phyloP scores from a whole-genome alignment of 1,284 basidiomycete genomes.

The Trichosporon ovoides region DNA sequence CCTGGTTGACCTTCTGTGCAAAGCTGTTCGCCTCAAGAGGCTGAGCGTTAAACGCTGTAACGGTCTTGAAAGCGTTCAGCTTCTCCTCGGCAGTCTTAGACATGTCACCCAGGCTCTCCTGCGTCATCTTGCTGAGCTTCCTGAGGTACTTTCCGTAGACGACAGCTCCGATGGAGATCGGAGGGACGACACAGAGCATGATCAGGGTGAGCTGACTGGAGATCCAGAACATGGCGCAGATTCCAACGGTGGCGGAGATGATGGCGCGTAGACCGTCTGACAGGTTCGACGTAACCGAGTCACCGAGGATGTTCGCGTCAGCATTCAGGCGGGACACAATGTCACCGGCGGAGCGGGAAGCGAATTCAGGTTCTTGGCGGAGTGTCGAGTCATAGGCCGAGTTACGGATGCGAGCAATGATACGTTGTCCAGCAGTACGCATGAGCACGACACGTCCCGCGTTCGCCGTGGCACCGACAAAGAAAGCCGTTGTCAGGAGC shows the following conservation, averaged over 20 bases:
- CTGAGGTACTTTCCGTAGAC: slow-evolving; percentile 95
- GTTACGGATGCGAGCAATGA: slow-evolving; percentile 82
- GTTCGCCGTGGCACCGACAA: slow-evolving; percentile 79
- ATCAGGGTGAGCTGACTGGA: slow-evolving; percentile 83
- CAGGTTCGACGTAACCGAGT: slow-evolving; percentile 85
- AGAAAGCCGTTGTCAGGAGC: slow-evolving; percentile 72
- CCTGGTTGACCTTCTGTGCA: slow-evolving; percentile 57
- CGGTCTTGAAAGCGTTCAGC: slow-evolving; percentile 84
- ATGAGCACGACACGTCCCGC: slow-evolving; percentile 66
- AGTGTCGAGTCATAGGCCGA: slow-evolving; percentile 74
- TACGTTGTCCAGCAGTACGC: slow-evolving; percentile 81
- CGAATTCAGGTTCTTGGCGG: slow-evolving; percentile 84
- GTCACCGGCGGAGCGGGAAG: slow-evolving; percentile 89
- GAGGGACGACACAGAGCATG: slow-evolving; percentile 92
- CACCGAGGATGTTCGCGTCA: slow-evolving; percentile 91
- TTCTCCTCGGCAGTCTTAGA: slow-evolving; percentile 88
- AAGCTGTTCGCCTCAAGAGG: slow-evolving; percentile 62
- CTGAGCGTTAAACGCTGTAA: slow-evolving; percentile 78
- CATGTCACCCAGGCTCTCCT: slow-evolving; percentile 92
- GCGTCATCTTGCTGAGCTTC: slow-evolving; percentile 81
- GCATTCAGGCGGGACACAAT: slow-evolving; percentile 85
- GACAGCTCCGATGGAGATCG: slow-evolving; percentile 90
- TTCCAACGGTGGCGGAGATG: slow-evolving; percentile 81
- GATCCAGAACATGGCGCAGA: slow-evolving; percentile 94
- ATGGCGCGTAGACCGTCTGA: slow-evolving; percentile 79